Percentiles rank a stretch among this genome's conserved stretches.
Evolutionary conservation across 78 protist genomes (phyloP).

Genomic region (Mantamonas sphyraenae): DNA sequence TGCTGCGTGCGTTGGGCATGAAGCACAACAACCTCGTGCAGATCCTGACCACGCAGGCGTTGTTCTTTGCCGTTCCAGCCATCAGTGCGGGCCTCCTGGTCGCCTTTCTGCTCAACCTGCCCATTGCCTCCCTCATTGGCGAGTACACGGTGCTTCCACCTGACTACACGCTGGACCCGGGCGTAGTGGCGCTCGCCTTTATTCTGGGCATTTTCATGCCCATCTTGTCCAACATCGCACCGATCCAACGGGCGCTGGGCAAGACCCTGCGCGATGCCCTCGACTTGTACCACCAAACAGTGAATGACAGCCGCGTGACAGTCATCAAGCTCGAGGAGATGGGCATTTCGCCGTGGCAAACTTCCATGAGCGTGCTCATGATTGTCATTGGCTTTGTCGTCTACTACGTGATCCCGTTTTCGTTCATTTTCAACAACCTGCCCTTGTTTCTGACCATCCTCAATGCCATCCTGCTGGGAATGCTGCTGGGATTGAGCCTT

Average conservation of each 20-base stretch:
- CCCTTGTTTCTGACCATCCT: constrained; percentile 54
- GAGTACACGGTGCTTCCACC: neutral
- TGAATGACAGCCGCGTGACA: constrained; percentile 58
- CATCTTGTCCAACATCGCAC: constrained; percentile 23
- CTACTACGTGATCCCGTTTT: constrained; percentile 64
- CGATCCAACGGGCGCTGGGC: constrained; percentile 56
- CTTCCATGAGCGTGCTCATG: constrained; percentile 26
- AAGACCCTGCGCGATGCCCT: constrained; percentile 68
- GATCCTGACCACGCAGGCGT: constrained; percentile 11
- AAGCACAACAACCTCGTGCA: constrained; percentile 1
- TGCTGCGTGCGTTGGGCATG: constrained; percentile 87
- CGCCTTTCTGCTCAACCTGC: constrained; percentile 5
- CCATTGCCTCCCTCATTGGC: neutral
- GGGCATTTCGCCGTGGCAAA: constrained; percentile 51
- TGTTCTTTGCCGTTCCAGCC: constrained; percentile 67
- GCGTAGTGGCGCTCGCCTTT: constrained; percentile 10
- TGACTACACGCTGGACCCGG: neutral
- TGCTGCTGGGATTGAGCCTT: neutral
- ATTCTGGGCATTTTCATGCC: constrained; percentile 47
- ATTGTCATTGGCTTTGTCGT: constrained; percentile 61
- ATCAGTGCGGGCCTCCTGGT: constrained; percentile 43
- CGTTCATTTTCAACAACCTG: constrained; percentile 53
- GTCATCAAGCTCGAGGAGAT: constrained; percentile 54
- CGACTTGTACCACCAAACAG: constrained; percentile 68
- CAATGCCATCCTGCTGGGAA: constrained; percentile 41